A percentile compares a stretch with the other conserved stretches of the same genome.
Conservation (phyloP, 257 asterid genomes). For the Solanum pinnatisectum region DNA sequence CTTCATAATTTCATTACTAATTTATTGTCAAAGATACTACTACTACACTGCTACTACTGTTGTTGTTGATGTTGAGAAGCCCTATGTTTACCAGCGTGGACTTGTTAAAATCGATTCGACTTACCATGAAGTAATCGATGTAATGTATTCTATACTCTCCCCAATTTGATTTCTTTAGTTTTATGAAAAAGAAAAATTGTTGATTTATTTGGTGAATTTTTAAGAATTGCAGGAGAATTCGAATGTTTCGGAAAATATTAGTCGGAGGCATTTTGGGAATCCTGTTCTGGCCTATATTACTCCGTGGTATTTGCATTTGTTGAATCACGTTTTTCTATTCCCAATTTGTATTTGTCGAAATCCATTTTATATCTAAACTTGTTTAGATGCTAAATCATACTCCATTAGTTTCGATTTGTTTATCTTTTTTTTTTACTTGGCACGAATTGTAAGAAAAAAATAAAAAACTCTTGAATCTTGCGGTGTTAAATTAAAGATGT, state of each 20-base stretch:
- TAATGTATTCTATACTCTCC: constrained; percentile 17
- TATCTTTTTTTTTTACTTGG: too few relatives aligned
- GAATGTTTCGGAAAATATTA: constrained; percentile 50
- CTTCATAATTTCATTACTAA: constrained; percentile 26
- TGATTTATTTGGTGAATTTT: constrained; percentile 6
- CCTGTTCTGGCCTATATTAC: constrained; percentile 85
- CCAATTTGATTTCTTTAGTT: neutral
- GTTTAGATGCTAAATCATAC: neutral
- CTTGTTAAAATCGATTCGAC: constrained; percentile 41
- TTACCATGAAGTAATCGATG: constrained; percentile 59
- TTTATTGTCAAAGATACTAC: constrained; percentile 28
- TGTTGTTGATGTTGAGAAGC: constrained; percentile 6
- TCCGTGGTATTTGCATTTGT: constrained; percentile 59
- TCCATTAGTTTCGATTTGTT: too few relatives aligned
- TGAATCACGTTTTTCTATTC: neutral
- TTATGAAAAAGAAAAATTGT: neutral
- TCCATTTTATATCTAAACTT: neutral
- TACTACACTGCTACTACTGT: neutral
- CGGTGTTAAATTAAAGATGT: too few relatives aligned
- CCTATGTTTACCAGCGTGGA: constrained; percentile 39
- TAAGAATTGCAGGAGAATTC: constrained; percentile 60
- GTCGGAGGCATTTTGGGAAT: constrained; percentile 54
- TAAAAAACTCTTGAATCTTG: too few relatives aligned
- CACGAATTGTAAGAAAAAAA: too few relatives aligned
- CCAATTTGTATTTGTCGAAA: neutral